Evolutionary conservation across 2,329 filamentous ascomycete genomes (phyloP), one percentile per base, ranked within the genome.

Genomic region (Cercospora sp.): DNA sequence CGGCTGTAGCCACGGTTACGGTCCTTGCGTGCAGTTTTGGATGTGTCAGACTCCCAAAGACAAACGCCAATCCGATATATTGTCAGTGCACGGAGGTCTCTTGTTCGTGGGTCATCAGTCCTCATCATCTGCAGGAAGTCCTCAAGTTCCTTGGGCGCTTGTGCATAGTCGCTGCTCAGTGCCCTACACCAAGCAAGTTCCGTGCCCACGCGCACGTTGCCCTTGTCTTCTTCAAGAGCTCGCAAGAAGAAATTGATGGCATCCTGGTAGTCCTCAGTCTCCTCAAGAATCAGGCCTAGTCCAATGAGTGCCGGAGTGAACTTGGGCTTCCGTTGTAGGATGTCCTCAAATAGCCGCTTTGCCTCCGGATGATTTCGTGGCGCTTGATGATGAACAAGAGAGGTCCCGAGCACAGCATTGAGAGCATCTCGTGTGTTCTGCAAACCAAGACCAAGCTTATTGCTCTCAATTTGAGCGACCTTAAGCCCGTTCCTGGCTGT

Each of bases 151-250:
- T 85, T 79, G 53, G 89, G 85, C 9, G 92, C 93, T 20, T 81
- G 81, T 63, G 85, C 80, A 77, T 92, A 90, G 74, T 97, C 89
- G 10, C 93, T 92, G 74, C 89, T 91, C 13, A 96, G 85, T 9
- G 93, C 92, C 76, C 91, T 92, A 70, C 95, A 93, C 95, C 95
- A 99, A 1, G 93, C 94, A 18, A 93, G 88, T 79, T 99, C 96
- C 16, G 91, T 90, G 65, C 88, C 90, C 53, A 99, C 90, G 31
- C 89, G 90, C 20, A 93, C 83, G 72, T 97, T 97, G 10, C 83
- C 82, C 2, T 85, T 82, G 75, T 97, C 92, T 26, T 91, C 87
- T 70, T 89, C 78, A 28, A 96, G 79, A 1, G 95, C 95, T 70
- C 92, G 87, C 45, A 86, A 86, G 12, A 99, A 81, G 75, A 96